Evolutionary conservation across 1,284 basidiomycete species (phyloP), one percentile per base, ranked within the genome.

Genomic region (Schizophyllum amplum): DNA sequence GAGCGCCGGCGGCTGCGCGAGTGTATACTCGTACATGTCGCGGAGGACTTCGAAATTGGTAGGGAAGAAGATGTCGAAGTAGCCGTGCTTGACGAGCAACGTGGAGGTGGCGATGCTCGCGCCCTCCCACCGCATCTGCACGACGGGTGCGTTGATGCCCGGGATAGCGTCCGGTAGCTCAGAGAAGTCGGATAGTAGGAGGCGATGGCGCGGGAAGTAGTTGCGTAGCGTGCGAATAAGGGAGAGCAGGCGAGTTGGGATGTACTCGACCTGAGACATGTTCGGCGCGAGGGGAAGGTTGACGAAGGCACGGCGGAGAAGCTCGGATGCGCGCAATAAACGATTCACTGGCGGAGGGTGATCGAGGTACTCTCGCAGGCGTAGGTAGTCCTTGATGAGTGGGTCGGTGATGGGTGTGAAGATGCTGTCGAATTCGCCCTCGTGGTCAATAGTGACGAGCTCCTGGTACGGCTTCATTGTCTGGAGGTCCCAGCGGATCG

Each of bases 21-120:
- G 83, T 61, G 89, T 80, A 63, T 86, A 78, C 67, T 92, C 87
- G 71, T 97, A 97, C 80, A 94, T 88, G 68, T 94, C 90, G 53
- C 88, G 78, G 24, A 99, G 77, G 21, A 82, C 80, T 54, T 84
- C 82, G 64, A 99, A 99, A 68, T 95, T 77, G 5, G 96, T 99
- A 1, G 97, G 97, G 77, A 99, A 99, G 78, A 99, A 94, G 62
- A 99, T 99, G 72, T 99, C 97, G 71, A 99, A 99, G 74, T 86
- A 96, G 11, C 97, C 97, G 67, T 92, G 97, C 63, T 89, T 86
- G 57, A 99, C 97, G 63, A 96, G 82, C 60, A 98, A 83, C 17
- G 92, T 98, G 59, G 87, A 80, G 64, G 92, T 94, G 2, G 97
- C 90, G 4, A 98, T 86, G 71, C 93, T 96, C 52, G 81, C 81